Evolutionary conservation across 1,284 basidiomycete genomes (phyloP).

Genomic region (Fomitopsis palustris): DNA sequence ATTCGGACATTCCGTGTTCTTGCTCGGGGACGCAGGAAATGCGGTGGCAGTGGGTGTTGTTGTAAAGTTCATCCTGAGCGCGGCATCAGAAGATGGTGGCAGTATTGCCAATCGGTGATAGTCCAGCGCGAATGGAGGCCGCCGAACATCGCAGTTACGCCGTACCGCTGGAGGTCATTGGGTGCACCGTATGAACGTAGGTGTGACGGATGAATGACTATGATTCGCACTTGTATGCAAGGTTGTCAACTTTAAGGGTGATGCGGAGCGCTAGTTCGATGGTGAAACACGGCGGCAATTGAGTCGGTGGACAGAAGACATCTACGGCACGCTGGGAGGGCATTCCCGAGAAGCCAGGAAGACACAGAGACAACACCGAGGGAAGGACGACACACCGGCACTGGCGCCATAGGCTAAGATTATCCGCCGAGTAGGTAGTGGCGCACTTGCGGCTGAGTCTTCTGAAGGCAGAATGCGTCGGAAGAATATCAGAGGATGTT

Average conservation of each 20-base stretch:
- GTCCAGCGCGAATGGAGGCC: not conserved
- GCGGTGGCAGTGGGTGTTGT: not conserved
- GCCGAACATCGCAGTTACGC: not conserved
- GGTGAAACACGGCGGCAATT: not conserved
- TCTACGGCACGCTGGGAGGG: not conserved
- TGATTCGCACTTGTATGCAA: not conserved
- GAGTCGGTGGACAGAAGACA: not conserved
- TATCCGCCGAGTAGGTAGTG: not conserved
- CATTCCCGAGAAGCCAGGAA: not conserved
- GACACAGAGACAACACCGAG: not conserved
- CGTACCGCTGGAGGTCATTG: not conserved
- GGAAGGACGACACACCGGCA: not conserved
- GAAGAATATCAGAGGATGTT: not conserved
- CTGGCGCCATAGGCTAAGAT: not conserved
- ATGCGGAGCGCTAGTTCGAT: not conserved
- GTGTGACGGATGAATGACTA: not conserved
- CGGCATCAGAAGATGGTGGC: not conserved
- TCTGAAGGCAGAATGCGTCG: not conserved
- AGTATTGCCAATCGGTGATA: not conserved
- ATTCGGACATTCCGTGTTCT: not conserved
- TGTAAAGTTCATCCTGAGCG: not conserved
- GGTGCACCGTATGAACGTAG: not conserved
- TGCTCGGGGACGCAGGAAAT: not conserved
- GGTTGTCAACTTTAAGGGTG: too few species aligned
- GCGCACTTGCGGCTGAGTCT: not conserved